phyloP scores from a whole-genome alignment of 352 stramenopile species.

The Pythium grandisporangium region DNA sequence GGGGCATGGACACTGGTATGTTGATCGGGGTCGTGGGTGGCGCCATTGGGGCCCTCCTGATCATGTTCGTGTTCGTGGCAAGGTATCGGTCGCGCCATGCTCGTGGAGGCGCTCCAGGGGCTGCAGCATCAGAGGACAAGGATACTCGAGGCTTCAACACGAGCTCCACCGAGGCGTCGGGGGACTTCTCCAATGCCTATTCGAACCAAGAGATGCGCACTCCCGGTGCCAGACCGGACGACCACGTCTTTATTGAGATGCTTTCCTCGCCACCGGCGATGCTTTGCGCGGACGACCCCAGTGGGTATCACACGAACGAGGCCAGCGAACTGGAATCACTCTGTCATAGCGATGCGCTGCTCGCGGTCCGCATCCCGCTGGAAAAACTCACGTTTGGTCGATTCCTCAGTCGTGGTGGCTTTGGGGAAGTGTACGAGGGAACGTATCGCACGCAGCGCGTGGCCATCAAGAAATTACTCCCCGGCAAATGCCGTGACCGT shows the following conservation, averaged over 20 bases:
- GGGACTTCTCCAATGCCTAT: too few relatives aligned
- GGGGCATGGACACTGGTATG: background rate
- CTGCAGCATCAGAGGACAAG: background rate
- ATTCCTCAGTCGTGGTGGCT: conserved; percentile 35
- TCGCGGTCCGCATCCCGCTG: conserved; percentile 25
- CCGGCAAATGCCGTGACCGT: conserved; percentile 31
- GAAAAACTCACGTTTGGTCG: conserved; percentile 27
- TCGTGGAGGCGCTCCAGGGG: background rate
- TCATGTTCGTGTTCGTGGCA: too few relatives aligned
- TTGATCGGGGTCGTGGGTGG: background rate
- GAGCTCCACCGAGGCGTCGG: too few relatives aligned
- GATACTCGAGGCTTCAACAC: too few relatives aligned
- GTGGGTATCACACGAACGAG: too few relatives aligned
- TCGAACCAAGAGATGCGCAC: too few relatives aligned
- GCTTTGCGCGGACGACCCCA: background rate
- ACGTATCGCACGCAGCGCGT: conserved; percentile 34
- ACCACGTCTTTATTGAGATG: too few relatives aligned
- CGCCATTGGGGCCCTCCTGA: background rate
- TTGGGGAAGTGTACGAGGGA: conserved; percentile 37
- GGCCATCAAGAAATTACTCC: conserved; percentile 48
- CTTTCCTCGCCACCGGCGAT: background rate
- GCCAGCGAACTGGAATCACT: too few relatives aligned
- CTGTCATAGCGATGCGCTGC: too few relatives aligned
- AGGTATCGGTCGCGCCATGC: too few relatives aligned
- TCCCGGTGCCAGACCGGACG: too few relatives aligned